Conservation (phyloP, 192 early-diverging fungal genomes). For the Physocladia obscura region DNA sequence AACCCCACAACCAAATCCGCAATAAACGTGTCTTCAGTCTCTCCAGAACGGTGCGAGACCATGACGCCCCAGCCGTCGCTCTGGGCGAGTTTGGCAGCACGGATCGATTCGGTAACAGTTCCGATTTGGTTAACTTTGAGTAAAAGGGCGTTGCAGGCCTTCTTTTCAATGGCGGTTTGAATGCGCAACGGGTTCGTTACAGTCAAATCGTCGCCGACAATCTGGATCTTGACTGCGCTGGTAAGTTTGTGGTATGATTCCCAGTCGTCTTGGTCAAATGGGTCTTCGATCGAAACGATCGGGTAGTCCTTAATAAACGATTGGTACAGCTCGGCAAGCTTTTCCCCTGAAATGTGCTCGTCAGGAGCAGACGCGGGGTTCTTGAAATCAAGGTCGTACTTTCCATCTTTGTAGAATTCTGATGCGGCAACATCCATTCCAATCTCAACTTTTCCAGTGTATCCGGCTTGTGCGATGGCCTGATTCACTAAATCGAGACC, state of each 20-base stretch:
- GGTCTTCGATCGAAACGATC: slow-evolving; percentile 95
- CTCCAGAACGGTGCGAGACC: slow-evolving; percentile 98
- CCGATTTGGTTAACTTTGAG: slow-evolving; percentile 99
- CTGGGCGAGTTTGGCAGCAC: slow-evolving; percentile 66
- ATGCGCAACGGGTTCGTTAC: slow-evolving; percentile 97
- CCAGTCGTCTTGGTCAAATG: slow-evolving; percentile 99
- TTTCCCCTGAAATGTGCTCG: slow-evolving; percentile 70
- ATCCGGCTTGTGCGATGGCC: slow-evolving; percentile 92
- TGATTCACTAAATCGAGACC: slow-evolving; percentile 87
- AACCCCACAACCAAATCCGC: slow-evolving; percentile 97
- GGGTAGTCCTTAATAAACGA: slow-evolving; percentile 65
- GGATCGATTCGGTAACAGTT: slow-evolving; percentile 92
- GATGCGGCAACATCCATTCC: slow-evolving; percentile 98
- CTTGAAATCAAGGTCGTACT: slow-evolving; percentile 99
- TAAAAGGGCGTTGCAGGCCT: slow-evolving; percentile 90
- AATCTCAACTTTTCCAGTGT: slow-evolving; percentile 94
- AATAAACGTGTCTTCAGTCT: slow-evolving; percentile 97
- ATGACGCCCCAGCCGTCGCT: slow-evolving; percentile 97
- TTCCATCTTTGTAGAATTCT: slow-evolving; percentile 94
- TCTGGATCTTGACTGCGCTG: slow-evolving; percentile 64
- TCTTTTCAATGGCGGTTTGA: slow-evolving; percentile 85
- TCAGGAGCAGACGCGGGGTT: slow-evolving; percentile 77
- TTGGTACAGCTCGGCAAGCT: slow-evolving; percentile 84
- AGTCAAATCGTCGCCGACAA: slow-evolving; percentile 96
- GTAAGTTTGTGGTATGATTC: slow-evolving; percentile 83